Percentiles rank a stretch among this genome's conserved stretches.
Evolutionary conservation across 2,329 filamentous ascomycete genomes (phyloP).

Genomic region (Acrocalymma vagum): DNA sequence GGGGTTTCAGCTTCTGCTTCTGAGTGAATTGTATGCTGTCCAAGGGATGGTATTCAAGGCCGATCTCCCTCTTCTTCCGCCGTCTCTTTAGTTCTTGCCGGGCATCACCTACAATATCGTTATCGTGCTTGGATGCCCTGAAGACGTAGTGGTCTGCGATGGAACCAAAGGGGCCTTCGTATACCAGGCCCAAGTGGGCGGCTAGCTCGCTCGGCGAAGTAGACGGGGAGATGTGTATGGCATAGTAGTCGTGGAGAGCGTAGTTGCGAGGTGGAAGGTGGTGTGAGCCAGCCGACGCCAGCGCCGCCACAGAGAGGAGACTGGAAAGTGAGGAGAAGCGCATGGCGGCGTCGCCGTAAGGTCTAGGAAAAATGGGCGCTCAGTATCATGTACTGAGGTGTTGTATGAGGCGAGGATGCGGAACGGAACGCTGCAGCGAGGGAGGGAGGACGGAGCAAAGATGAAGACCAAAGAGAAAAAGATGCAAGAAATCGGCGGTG

Average conservation of each 20-base stretch:
- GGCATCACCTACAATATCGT: constrained; percentile 62
- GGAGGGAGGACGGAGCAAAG: no score
- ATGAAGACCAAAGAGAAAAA: no score
- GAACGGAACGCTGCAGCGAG: no score
- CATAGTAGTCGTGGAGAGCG: constrained; percentile 88
- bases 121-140: constrained; percentile 68
- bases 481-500: no score
- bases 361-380: no score
- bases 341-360: constrained; percentile 32
- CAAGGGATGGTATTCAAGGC: constrained; percentile 63
- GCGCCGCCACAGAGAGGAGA: constrained; percentile 44
- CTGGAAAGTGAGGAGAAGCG: constrained; percentile 57
- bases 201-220: constrained; percentile 75
- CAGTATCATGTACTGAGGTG: constrained; percentile 7
- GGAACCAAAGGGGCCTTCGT: constrained; percentile 83
- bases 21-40: constrained; percentile 80
- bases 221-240: constrained; percentile 78
- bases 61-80: constrained; percentile 67
- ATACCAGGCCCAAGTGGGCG: constrained; percentile 73
- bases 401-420: no score
- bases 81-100: constrained; percentile 63
- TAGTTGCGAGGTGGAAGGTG: constrained; percentile 72
- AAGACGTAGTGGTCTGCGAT: constrained; percentile 87
- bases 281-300: constrained; percentile 32
- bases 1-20: constrained; percentile 74